Evolutionary conservation across 768 basidiomycete species (phyloP).

Genomic region (Pleurotus giganteus): DNA sequence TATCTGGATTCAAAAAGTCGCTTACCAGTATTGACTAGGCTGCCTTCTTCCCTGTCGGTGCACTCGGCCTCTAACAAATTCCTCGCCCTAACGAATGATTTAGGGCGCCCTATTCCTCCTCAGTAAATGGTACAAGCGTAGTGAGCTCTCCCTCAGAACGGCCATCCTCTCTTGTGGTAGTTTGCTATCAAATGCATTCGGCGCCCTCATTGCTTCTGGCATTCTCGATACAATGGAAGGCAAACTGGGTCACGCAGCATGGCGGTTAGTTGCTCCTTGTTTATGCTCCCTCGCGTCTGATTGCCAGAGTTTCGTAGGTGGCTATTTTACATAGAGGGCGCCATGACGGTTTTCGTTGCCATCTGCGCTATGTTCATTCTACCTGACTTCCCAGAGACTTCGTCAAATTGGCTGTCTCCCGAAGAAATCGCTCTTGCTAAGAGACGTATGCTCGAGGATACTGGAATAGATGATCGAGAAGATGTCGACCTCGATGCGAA

Average conservation of each 20-base stretch:
- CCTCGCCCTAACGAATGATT: not conserved
- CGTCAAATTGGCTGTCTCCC: slow-evolving; percentile 52
- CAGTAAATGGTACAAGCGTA: slow-evolving; percentile 72
- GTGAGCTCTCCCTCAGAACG: slow-evolving; percentile 67
- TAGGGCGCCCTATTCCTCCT: slow-evolving; percentile 40
- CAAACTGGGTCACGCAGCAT: slow-evolving; percentile 62
- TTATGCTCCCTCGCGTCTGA: not conserved
- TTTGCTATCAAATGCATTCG: slow-evolving; percentile 80
- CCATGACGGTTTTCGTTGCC: slow-evolving; percentile 49
- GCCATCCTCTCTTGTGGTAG: slow-evolving; percentile 70
- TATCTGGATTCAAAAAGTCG: slow-evolving; percentile 7
- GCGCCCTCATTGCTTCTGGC: slow-evolving; percentile 72
- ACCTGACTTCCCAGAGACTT: slow-evolving; percentile 66
- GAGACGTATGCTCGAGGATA: slow-evolving; percentile 62
- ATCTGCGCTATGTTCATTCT: slow-evolving; percentile 59
- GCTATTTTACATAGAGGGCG: slow-evolving; percentile 72
- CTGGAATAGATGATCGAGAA: slow-evolving; percentile 22
- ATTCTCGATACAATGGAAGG: slow-evolving; percentile 75
- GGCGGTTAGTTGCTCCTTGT: slow-evolving; percentile 48
- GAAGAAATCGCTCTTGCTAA: slow-evolving; percentile 56
- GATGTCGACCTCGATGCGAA: slow-evolving; percentile 3
- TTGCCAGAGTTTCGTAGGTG: slow-evolving; percentile 37
- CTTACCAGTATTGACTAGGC: slow-evolving; percentile 27
- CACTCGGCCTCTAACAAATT: slow-evolving; percentile 5
- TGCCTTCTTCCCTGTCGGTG: slow-evolving; percentile 58